Base-by-base conservation (phyloP, 306 rosid genomes). In the Castanea mollissima region DNA sequence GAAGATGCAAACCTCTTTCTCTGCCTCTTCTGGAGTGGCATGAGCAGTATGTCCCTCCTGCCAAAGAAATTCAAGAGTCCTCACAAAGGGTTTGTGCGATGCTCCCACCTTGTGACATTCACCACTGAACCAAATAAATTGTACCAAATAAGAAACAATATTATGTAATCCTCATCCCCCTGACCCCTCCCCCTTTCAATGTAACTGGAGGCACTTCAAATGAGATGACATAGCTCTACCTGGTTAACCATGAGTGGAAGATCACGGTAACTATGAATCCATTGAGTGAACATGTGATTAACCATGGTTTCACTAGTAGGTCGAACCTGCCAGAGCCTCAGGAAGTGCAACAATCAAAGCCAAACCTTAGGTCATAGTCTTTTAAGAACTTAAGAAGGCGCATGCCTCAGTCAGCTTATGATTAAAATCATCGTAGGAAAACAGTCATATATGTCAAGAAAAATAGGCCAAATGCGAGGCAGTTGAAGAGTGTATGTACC, bases 31-130 rank as follows among this genome's bases (percentile, higher is more conserved):
- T 19, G 87, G 88, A 78, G 90, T 91, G 65, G 93, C 91, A 80
- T 95, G 99, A 80, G 99, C 99, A 34, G 99, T 95, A 83, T 95
- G 99, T 15, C 99, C 99, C 86, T 95, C 98, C 86, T 95, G 99
- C 98, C 98, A 92, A 25, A 92, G 99, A 90, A 94, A 94, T 60
- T 94, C 99, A 77, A 94, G 97, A 60, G 97, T 94, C 88, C 99
- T 90, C 29, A 92, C 87, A 83, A 95, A 95, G 55, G 99, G 99
- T 78, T 95, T 2, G 98, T 95, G 78, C 98, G 97, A 94, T 90
- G 91, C 92, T 95, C 99, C 99, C 99, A 95, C 84, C 99, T 95
- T 18, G 98, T 95, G 76, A 95, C 99, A 76, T 95, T 92, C 41
- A 92, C 98, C 99, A 95, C 99, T 95, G 82, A 76, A 57, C 59